Percentiles rank a stretch among this genome's conserved stretches.
phyloP scores from a whole-genome alignment of 2,329 filamentous ascomycete genomes.

The Ophioceras dolichostomum region DNA sequence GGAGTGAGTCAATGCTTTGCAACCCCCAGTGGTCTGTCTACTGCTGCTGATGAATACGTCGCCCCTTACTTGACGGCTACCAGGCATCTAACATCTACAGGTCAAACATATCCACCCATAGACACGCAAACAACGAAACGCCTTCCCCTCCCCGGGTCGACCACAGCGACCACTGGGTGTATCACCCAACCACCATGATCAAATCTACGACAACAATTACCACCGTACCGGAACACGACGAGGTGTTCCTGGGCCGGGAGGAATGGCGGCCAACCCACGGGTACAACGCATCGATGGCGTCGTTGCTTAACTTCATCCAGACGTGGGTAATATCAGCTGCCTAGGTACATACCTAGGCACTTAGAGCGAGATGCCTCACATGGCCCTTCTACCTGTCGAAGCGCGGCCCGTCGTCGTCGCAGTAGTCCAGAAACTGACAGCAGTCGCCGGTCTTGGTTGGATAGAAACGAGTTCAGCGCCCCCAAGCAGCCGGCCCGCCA shows the following conservation, averaged over 20 bases:
- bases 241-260: background rate
- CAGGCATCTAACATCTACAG: background rate
- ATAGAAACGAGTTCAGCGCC: background rate
- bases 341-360: no score
- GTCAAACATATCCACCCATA: background rate
- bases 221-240: background rate
- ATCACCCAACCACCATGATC: background rate
- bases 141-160: no score
- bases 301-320: slow-evolving; percentile 4
- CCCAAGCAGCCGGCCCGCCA: background rate
- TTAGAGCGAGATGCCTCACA: no score
- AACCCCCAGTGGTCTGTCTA: no score
- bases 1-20: no score
- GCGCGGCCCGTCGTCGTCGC: no score
- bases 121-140: background rate
- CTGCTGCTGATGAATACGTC: no score
- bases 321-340: background rate
- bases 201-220: background rate
- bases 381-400: background rate
- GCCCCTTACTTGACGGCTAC: no score
- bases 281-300: slow-evolving; percentile 3
- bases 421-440: no score
- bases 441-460: no score
- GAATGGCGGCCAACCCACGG: slow-evolving; percentile 1
- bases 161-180: no score